Evolutionary conservation across 305 asterid species (phyloP).

Genomic region (Solanum hybrid): DNA sequence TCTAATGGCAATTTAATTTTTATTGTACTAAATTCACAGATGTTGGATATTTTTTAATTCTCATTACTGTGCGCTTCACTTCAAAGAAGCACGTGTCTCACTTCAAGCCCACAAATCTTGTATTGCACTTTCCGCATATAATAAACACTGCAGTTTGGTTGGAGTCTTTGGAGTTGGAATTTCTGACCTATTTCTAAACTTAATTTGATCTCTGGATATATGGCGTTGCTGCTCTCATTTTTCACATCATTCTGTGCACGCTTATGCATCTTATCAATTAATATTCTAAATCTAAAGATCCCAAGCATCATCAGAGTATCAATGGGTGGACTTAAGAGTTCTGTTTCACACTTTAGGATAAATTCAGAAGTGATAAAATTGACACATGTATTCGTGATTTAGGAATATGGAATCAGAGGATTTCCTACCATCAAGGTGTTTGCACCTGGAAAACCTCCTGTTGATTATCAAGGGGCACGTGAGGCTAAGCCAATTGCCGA

Average conservation of each 20-base stretch:
- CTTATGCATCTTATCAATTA: not conserved
- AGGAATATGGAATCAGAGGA: slow-evolving; percentile 89
- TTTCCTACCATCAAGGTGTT: slow-evolving; percentile 95
- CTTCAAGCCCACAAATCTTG: not conserved
- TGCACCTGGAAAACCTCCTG: slow-evolving; percentile 82
- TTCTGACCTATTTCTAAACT: not conserved
- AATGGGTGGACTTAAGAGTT: not conserved
- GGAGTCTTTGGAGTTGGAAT: not conserved
- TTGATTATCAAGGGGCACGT: slow-evolving; percentile 89
- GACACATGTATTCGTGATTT: slow-evolving; percentile 3
- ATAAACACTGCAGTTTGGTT: not conserved
- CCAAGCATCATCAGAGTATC: not conserved
- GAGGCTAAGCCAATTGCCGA: slow-evolving; percentile 78
- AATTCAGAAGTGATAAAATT: not conserved
- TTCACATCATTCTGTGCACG: not conserved
- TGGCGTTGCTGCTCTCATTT: not conserved
- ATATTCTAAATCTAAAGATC: not conserved
- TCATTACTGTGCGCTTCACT: not conserved
- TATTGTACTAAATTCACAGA: not conserved
- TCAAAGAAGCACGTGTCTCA: not conserved
- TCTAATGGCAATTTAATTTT: not conserved
- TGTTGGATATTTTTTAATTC: not conserved
- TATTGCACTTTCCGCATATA: not conserved
- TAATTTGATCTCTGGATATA: not conserved
- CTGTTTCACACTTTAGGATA: not conserved